Evolutionary conservation across 2,329 filamentous ascomycete genomes (phyloP).

Genomic region (Botrytis aclada): DNA sequence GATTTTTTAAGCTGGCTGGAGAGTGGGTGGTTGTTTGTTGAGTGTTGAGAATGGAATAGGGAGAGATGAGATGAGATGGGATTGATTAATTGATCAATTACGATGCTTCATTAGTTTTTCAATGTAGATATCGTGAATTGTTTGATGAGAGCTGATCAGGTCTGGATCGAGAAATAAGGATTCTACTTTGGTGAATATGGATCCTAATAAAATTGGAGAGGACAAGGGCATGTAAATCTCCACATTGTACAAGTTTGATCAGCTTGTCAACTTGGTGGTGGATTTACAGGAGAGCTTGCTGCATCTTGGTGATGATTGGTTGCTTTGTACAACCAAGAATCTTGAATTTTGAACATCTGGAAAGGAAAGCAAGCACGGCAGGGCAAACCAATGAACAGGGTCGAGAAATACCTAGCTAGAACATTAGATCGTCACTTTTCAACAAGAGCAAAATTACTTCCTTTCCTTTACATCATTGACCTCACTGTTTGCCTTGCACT

Average conservation of each 20-base stretch:
- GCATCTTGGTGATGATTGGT: not conserved
- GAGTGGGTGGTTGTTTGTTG: not conserved
- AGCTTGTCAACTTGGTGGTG: not conserved
- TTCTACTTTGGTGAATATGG: not conserved
- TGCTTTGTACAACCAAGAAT: not conserved
- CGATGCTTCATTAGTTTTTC: not conserved
- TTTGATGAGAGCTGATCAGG: not conserved
- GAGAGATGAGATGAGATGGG: not conserved
- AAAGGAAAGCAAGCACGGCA: not conserved
- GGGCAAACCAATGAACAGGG: not conserved
- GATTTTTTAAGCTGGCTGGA: not conserved
- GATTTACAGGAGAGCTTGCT: not conserved
- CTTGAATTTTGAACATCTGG: conserved; percentile 7
- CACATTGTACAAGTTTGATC: not conserved
- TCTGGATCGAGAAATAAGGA: not conserved
- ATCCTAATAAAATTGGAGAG: not conserved
- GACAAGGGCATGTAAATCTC: not conserved
- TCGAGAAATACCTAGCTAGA: not conserved
- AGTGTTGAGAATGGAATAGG: no score
- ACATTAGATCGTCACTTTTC: conserved; percentile 12
- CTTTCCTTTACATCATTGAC: conserved; percentile 13
- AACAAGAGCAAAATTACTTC: not conserved
- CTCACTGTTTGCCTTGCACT: conserved; percentile 15
- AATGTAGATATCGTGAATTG: not conserved
- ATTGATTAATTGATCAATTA: not conserved